These are phyloP conservation scores for Avena sativa DNA, from an alignment of 176 grass and related monocot genomes.

Conservation along the genomic window DNA sequence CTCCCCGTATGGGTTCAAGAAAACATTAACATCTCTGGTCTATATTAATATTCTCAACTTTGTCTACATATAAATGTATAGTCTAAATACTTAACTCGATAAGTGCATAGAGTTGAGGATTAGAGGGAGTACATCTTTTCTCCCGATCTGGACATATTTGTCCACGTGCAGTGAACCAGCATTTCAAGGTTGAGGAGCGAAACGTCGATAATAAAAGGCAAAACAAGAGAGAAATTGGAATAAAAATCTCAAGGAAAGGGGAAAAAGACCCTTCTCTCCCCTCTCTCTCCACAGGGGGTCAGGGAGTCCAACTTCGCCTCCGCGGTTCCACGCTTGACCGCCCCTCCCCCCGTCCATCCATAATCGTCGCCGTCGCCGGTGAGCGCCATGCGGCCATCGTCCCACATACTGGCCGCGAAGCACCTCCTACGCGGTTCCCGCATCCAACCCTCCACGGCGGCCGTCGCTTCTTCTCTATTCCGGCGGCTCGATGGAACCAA, in stretches of 20 bases:
- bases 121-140: too few relatives aligned
- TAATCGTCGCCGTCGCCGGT: conserved; percentile 17
- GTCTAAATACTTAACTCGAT: too few relatives aligned
- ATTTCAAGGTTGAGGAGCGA: too few relatives aligned
- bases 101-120: too few relatives aligned
- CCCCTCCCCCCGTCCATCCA: conserved; percentile 1
- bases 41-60: too few relatives aligned
- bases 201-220: too few relatives aligned
- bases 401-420: conserved; percentile 47
- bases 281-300: conserved; percentile 18
- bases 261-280: conserved; percentile 3
- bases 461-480: conserved; percentile 35
- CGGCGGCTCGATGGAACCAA: conserved; percentile 36
- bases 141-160: too few relatives aligned
- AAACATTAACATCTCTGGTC: too few relatives aligned
- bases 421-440: conserved; percentile 42
- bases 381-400: conserved; percentile 50
- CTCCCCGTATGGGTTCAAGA: too few relatives aligned
- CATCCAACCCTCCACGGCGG: conserved; percentile 19
- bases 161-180: too few relatives aligned
- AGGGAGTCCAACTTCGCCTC: conserved; percentile 35
- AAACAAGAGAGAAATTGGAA: too few relatives aligned
- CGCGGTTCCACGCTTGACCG: conserved; percentile 22
- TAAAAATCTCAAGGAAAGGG: conserved; percentile 24
- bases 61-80: too few relatives aligned